phyloP scores from a whole-genome alignment of 257 asterid genomes.

The Solanum paucissectum region DNA sequence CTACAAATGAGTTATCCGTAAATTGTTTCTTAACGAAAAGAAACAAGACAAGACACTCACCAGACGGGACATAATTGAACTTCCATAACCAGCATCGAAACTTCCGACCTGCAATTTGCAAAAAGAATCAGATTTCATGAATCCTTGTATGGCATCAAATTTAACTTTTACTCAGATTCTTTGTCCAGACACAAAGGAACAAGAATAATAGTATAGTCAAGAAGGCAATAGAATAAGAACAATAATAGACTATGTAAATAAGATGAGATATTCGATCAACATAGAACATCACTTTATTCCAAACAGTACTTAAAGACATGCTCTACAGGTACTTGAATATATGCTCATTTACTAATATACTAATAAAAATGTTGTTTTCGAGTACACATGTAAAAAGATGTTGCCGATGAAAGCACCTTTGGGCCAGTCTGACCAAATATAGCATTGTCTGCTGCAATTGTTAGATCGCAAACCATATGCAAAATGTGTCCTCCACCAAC shows the following conservation, averaged over 20 bases:
- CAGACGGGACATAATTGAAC: conserved; percentile 86
- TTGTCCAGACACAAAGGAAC: not conserved
- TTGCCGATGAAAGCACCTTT: conserved; percentile 31
- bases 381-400: not conserved
- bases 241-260: not conserved
- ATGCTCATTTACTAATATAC: not conserved
- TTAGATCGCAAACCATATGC: conserved; percentile 91
- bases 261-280: not conserved
- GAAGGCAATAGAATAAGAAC: not conserved
- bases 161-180: not conserved
- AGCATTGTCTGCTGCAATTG: conserved; percentile 94
- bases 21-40: not conserved
- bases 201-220: not conserved
- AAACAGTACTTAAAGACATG: not conserved
- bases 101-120: conserved; percentile 71
- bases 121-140: not conserved
- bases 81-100: conserved; percentile 97
- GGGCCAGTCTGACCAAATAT: conserved; percentile 97
- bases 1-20: not conserved
- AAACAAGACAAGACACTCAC: conserved; percentile 19
- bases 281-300: not conserved
- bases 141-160: not conserved
- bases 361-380: not conserved
- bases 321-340: not conserved
- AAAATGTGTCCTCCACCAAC: conserved; percentile 95